These are phyloP conservation scores for Diddensiella transvaalensis DNA, from an alignment of 805 yeast genomes.

Conservation along the genomic window DNA sequence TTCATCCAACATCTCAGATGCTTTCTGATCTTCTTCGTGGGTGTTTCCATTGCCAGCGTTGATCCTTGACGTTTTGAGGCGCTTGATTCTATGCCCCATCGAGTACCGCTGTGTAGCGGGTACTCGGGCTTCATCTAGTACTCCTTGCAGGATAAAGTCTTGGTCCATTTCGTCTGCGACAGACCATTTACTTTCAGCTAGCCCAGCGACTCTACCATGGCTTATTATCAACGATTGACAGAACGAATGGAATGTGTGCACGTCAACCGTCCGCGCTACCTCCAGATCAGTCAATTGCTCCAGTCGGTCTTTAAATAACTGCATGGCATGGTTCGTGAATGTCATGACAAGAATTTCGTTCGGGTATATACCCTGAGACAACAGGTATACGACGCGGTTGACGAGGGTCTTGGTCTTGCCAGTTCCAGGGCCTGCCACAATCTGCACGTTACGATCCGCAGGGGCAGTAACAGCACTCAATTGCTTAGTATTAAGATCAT, in stretches of 20 bases:
- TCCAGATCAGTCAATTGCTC: conserved; percentile 28
- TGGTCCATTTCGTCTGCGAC: conserved; percentile 18
- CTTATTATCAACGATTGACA: conserved; percentile 57
- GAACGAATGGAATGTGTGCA: conserved; percentile 90
- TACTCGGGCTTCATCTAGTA: not conserved
- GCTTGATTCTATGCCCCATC: not conserved
- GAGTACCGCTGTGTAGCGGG: not conserved
- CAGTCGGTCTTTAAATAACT: conserved; percentile 70
- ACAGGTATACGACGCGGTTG: conserved; percentile 67
- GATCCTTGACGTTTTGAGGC: not conserved
- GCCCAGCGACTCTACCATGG: conserved; percentile 52
- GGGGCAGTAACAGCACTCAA: conserved; percentile 17
- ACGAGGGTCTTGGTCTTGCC: conserved; percentile 82
- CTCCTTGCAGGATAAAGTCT: conserved; percentile 7
- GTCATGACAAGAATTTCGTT: conserved; percentile 75
- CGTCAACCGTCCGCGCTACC: conserved; percentile 43
- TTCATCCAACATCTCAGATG: conserved; percentile 2
- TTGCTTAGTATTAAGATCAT: conserved; percentile 15
- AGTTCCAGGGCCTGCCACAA: conserved; percentile 68
- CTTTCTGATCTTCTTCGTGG: not conserved
- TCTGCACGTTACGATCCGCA: conserved; percentile 33
- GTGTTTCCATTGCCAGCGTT: not conserved
- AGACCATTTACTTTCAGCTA: conserved; percentile 40
- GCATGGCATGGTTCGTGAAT: conserved; percentile 89
- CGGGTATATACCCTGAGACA: conserved; percentile 51